Evolutionary conservation across 1,284 basidiomycete species (phyloP).

Genomic region (Cerioporus squamosus): DNA sequence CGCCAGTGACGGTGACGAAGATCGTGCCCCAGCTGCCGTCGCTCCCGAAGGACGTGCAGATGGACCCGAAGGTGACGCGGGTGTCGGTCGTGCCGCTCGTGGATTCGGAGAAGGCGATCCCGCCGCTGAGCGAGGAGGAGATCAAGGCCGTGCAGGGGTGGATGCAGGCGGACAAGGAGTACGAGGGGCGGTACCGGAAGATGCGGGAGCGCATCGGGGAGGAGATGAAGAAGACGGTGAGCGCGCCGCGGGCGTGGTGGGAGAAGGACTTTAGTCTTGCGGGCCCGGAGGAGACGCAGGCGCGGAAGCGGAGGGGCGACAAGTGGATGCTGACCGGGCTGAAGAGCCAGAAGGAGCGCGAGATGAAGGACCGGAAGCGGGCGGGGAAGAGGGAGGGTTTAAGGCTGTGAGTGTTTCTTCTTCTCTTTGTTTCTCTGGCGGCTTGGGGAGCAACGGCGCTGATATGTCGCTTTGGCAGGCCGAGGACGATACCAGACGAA

Average conservation of each 20-base stretch:
- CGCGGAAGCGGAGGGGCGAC: constrained; percentile 39
- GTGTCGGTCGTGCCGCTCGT: constrained; percentile 66
- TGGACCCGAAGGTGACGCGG: constrained; percentile 67
- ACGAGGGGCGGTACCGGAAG: constrained; percentile 46
- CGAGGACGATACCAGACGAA: constrained; percentile 60
- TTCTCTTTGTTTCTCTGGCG: constrained; percentile 4
- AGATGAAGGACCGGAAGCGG: constrained; percentile 52
- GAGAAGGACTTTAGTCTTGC: constrained; percentile 43
- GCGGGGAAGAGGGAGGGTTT: constrained; percentile 70
- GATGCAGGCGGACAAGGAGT: constrained; percentile 55
- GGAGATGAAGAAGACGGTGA: constrained; percentile 42
- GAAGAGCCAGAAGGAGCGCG: constrained; percentile 39
- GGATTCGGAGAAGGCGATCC: constrained; percentile 56
- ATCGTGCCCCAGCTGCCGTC: constrained; percentile 32
- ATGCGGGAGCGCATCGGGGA: constrained; percentile 50
- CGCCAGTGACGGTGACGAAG: constrained; percentile 22
- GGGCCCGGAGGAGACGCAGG: constrained; percentile 3
- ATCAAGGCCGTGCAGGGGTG: constrained; percentile 51
- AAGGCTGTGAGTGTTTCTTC: constrained; percentile 51
- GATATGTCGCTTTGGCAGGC: constrained; percentile 44
- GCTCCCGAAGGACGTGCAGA: constrained; percentile 36
- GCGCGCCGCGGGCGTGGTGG: constrained; percentile 49
- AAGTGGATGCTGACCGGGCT: constrained; percentile 48
- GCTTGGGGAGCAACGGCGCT: constrained; percentile 12
- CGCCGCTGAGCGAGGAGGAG: constrained; percentile 53